phyloP scores from a whole-genome alignment of 2,329 filamentous ascomycete genomes.

The Dactylellina parvicollis region DNA sequence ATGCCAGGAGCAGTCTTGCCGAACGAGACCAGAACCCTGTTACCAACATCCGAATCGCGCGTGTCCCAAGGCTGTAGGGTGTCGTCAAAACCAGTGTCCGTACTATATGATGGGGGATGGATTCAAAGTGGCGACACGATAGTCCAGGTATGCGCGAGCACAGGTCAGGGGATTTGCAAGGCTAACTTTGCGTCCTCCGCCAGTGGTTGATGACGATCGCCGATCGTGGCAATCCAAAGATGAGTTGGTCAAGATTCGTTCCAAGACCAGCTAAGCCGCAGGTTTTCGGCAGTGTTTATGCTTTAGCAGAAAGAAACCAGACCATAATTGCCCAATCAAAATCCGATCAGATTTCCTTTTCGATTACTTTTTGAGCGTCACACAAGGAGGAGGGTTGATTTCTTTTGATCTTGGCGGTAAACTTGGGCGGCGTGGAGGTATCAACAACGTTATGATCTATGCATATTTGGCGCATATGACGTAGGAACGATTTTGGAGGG shows the following conservation, averaged over 20 bases:
- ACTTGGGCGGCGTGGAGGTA: not conserved
- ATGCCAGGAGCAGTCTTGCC: too few relatives aligned
- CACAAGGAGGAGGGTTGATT: not conserved
- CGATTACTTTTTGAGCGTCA: not conserved
- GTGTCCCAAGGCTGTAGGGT: too few relatives aligned
- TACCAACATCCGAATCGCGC: too few relatives aligned
- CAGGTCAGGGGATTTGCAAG: not conserved
- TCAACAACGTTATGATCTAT: not conserved
- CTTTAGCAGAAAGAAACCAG: not conserved
- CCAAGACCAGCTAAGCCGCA: not conserved
- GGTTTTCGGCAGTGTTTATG: not conserved
- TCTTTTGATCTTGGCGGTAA: not conserved
- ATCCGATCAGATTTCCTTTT: not conserved
- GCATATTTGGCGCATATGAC: not conserved
- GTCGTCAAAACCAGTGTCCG: too few relatives aligned
- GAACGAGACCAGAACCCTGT: too few relatives aligned
- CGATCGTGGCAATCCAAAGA: not conserved
- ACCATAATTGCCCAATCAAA: not conserved
- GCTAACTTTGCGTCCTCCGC: not conserved
- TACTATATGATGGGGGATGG: too few relatives aligned
- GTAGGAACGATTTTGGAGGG: not conserved
- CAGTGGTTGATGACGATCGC: not conserved
- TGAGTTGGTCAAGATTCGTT: not conserved
- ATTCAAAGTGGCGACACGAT: too few relatives aligned
- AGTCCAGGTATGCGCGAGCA: not conserved